Base-by-base conservation (phyloP, 1,284 basidiomycete genomes). In the Naganishia albida region DNA sequence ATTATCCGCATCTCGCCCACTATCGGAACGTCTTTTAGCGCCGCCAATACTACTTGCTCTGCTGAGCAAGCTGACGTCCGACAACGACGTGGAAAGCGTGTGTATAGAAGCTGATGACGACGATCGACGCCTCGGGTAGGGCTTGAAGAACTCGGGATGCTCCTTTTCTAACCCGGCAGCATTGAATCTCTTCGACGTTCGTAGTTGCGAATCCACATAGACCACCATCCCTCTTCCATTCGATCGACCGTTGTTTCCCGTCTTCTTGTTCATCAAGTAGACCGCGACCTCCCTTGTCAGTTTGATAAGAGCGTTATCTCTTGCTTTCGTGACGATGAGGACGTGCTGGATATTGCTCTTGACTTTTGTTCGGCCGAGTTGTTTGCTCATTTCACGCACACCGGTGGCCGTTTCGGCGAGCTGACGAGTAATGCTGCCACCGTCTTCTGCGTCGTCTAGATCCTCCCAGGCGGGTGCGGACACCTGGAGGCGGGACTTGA, bases 311-410 rank as follows among this genome's bases (percentile, higher is more conserved):
- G 92, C 85, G 77, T 99, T 99, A 82, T 99, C 96, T 63, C 95
- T 84, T 38, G 96, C 96, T 80, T 99, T 99, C 64, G 96, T 99
- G 73, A 99, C 90, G 76, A 99, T 94, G 68, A 99, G 85, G 66
- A 99, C 85, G 68, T 86, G 91, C 77, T 98, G 91, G 67, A 98
- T 93, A 73, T 90, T 89, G 4, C 91, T 90, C 67, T 88, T 88
- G 67, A 99, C 92, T 48, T 92, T 86, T 4, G 94, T 93, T 62
- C 94, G 89, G 62, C 93, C 93, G 42, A 99, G 88, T 80, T 97
- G 92, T 80, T 96, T 96, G 86, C 92, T 95, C 91, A 98, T 95
- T 80, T 99, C 96, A 57, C 95, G 85, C 28, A 99, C 95, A 48
- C 93, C 90, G 26, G 95, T 91, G 16, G 95, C 96, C 16, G 95